phyloP scores from a whole-genome alignment of 306 rosid species.

The Medicago ruthenica region DNA sequence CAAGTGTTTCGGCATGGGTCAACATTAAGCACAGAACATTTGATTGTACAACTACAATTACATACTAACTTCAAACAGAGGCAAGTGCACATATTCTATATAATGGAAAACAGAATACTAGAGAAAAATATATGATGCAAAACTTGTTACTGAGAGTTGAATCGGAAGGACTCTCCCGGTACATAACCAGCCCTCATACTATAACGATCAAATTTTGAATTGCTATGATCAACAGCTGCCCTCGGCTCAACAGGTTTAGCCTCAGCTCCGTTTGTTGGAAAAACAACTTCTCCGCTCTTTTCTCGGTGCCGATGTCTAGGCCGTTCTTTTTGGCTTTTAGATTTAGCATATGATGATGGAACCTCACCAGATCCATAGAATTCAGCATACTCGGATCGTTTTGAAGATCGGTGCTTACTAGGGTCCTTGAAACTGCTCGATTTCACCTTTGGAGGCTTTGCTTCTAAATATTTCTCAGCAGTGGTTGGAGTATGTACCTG shows the following conservation, averaged over 20 bases:
- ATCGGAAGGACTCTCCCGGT: slow-evolving; percentile 58
- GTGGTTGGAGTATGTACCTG: slow-evolving; percentile 60
- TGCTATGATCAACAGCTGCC: slow-evolving; percentile 55
- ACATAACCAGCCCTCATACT: slow-evolving; percentile 72
- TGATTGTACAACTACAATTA: slow-evolving; percentile 36
- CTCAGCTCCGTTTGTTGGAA: slow-evolving; percentile 59
- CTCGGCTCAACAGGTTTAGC: slow-evolving; percentile 61
- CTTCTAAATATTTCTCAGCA: slow-evolving; percentile 64
- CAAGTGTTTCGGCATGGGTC: background rate
- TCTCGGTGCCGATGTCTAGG: slow-evolving; percentile 83
- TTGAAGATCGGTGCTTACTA: slow-evolving; percentile 82
- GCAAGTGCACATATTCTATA: slow-evolving; percentile 44
- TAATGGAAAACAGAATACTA: slow-evolving; percentile 42
- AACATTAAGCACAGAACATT: slow-evolving; percentile 31
- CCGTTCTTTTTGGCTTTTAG: slow-evolving; percentile 88
- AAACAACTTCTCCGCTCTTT: slow-evolving; percentile 73
- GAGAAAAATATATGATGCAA: slow-evolving; percentile 21
- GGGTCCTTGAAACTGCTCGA: slow-evolving; percentile 86
- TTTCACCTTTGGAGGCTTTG: slow-evolving; percentile 77
- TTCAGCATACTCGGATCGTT: slow-evolving; percentile 71
- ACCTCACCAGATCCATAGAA: slow-evolving; percentile 79
- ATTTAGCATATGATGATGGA: slow-evolving; percentile 66
- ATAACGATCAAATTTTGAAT: slow-evolving; percentile 70
- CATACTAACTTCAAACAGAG: slow-evolving; percentile 40
- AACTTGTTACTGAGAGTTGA: slow-evolving; percentile 45